A percentile compares a stretch with the other conserved stretches of the same genome.
These are phyloP conservation scores for Takashimella koratensis DNA, from an alignment of 1,284 basidiomycete genomes.

Conservation along the genomic window DNA sequence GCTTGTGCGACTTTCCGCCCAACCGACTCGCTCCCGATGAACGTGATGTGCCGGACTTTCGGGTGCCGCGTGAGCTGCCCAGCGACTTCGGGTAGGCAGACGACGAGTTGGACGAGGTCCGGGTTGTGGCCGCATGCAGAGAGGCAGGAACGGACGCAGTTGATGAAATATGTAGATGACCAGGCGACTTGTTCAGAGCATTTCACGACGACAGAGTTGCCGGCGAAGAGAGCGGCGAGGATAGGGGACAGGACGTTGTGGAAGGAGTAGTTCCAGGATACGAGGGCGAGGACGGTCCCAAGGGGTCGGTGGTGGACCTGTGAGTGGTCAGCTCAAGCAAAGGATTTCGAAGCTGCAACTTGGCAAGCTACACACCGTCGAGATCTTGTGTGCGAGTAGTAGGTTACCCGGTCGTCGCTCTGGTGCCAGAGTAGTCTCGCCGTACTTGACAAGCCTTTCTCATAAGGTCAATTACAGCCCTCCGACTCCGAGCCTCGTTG, in stretches of 20 bases:
- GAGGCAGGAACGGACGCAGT: slow-evolving; percentile 70
- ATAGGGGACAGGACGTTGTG: slow-evolving; percentile 94
- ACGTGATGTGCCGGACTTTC: slow-evolving; percentile 63
- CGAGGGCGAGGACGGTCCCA: slow-evolving; percentile 88
- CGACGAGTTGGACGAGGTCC: slow-evolving; percentile 75
- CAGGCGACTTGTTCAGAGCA: slow-evolving; percentile 89
- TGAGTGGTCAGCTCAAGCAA: slow-evolving; percentile 18
- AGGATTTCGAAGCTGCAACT: not conserved
- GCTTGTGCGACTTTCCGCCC: slow-evolving; percentile 77
- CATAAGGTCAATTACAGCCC: slow-evolving; percentile 1
- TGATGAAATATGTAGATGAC: slow-evolving; percentile 76
- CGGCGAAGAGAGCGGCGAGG: slow-evolving; percentile 80
- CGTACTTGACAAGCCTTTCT: slow-evolving; percentile 71
- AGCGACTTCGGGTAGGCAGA: slow-evolving; percentile 84
- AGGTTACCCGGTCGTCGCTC: slow-evolving; percentile 68
- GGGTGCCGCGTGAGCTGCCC: slow-evolving; percentile 75
- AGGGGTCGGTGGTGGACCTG: slow-evolving; percentile 84
- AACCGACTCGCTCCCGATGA: slow-evolving; percentile 89
- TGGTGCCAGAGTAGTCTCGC: slow-evolving; percentile 67
- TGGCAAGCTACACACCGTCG: slow-evolving; percentile 33
- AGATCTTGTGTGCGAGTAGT: slow-evolving; percentile 77
- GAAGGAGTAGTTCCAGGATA: slow-evolving; percentile 72
- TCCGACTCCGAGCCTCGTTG: too few relatives aligned
- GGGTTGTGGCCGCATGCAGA: slow-evolving; percentile 69
- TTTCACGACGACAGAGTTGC: slow-evolving; percentile 87